Evolutionary conservation across 2,329 filamentous ascomycete genomes (phyloP), one percentile per base, ranked within the genome.

Genomic region (Periglandula ipomoeae): DNA sequence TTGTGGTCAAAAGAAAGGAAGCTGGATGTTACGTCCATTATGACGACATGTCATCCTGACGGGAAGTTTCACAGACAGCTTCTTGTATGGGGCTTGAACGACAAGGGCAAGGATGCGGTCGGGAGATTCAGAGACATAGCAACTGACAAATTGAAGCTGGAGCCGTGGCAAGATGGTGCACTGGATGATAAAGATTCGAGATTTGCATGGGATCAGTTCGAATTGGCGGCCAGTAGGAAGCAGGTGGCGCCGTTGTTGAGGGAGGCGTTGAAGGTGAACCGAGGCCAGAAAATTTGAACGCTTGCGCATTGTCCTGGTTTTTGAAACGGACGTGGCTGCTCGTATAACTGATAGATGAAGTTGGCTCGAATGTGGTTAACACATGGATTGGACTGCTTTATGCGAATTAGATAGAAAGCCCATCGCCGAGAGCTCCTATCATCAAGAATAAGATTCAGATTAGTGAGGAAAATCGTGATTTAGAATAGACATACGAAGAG

Each of bases 201-300:
- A 56, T 71, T 70, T 52, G 78, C 80, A 22, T 91, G 87, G 87
- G 70, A 67, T 56, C 87, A 91, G 67, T 70, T 73, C 19, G 74
- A 76, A 52, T 58, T 84, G 38, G 75, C 76, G 40, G 69, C 78
- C 50, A 84, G 81, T 57, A 70, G 82, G 55, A 85, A 86, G 65
- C 82, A 88, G 62, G 74, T 91, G 23, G 83, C 79, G 27, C 79
- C 85, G 11, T 70, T 86, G 55, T 58, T 86, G 59, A 75, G 81
- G 50, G 76, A 84, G 54, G 74, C 71, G 0, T 69, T 81, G 60
- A 67, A 64, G 55, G 57, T 54, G 50, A 55, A 39, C 23, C 10
- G 13, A 2, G 15, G 24, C 19, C 5, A 20, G 22, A 26, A 39
- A 9, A 43, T 22, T 10, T 42, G 27, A 30, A n/a, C n/a, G n/a